A percentile compares a stretch with the other conserved stretches of the same genome.
phyloP scores from a whole-genome alignment of 345 rosid species.

The Turritis glabra region DNA sequence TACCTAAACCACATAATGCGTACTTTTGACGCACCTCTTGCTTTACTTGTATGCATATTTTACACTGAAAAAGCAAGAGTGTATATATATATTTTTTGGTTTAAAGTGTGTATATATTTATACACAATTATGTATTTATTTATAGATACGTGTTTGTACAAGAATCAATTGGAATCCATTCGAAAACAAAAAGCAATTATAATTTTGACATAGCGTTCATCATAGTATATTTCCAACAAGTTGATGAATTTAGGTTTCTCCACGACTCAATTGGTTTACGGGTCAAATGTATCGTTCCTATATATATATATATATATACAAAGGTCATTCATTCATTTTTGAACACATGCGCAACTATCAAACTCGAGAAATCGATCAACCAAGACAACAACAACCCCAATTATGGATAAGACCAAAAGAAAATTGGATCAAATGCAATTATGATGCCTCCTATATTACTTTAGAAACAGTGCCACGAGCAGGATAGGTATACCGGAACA shows the following conservation, averaged over 20 bases:
- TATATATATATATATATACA: no score
- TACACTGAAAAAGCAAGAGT: neutral
- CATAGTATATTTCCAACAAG: conserved; percentile 5
- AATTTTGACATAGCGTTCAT: neutral
- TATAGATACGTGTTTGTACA: neutral
- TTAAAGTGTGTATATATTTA: no score
- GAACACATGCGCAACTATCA: no score
- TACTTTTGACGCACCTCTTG: conserved; percentile 23
- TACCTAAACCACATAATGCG: conserved; percentile 35
- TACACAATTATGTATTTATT: neutral
- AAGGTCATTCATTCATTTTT: neutral
- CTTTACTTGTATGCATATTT: neutral
- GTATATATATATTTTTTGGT: neutral
- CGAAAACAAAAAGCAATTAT: neutral
- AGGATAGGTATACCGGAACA: no score
- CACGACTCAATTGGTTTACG: neutral
- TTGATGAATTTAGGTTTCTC: neutral
- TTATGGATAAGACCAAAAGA: no score
- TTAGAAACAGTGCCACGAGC: no score
- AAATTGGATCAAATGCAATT: no score
- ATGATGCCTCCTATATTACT: no score
- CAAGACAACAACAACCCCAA: no score
- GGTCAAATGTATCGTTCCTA: neutral
- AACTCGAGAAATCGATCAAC: no score
- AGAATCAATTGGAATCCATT: neutral